These are phyloP conservation scores for Boletellus deceptivus DNA, from an alignment of 1,284 basidiomycete species.

Conservation along the genomic window DNA sequence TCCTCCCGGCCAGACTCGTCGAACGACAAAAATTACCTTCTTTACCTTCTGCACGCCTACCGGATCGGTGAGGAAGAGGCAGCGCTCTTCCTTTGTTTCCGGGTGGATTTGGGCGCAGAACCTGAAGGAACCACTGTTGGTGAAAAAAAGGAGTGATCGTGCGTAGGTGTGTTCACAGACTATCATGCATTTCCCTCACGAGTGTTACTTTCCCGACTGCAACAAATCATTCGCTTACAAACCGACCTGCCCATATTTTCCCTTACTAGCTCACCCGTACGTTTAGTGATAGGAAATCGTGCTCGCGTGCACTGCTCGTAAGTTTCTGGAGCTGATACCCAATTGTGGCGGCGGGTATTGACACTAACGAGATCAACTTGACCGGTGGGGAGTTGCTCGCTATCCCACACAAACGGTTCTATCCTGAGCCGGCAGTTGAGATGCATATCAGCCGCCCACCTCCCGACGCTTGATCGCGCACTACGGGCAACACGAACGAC, in stretches of 20 bases:
- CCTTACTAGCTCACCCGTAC: constrained; percentile 76
- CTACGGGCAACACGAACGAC: constrained; percentile 84
- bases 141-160: not conserved
- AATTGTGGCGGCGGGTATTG: too few relatives aligned
- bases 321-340: too few relatives aligned
- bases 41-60: constrained; percentile 39
- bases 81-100: constrained; percentile 83
- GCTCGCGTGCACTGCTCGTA: too few relatives aligned
- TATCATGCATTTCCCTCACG: constrained; percentile 45
- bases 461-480: constrained; percentile 73
- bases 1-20: constrained; percentile 52
- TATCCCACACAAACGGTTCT: constrained; percentile 67
- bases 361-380: too few relatives aligned
- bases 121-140: constrained; percentile 46
- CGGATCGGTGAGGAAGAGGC: constrained; percentile 89
- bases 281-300: constrained; percentile 74
- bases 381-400: constrained; percentile 25
- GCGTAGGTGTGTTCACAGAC: constrained; percentile 32
- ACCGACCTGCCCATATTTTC: constrained; percentile 4
- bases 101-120: constrained; percentile 88
- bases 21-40: constrained; percentile 1
- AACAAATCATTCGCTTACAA: constrained; percentile 56
- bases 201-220: constrained; percentile 79
- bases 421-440: constrained; percentile 46
- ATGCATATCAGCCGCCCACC: too few relatives aligned